phyloP scores from a whole-genome alignment of 2,329 filamentous ascomycete genomes.

The Hypoxylon sp. region DNA sequence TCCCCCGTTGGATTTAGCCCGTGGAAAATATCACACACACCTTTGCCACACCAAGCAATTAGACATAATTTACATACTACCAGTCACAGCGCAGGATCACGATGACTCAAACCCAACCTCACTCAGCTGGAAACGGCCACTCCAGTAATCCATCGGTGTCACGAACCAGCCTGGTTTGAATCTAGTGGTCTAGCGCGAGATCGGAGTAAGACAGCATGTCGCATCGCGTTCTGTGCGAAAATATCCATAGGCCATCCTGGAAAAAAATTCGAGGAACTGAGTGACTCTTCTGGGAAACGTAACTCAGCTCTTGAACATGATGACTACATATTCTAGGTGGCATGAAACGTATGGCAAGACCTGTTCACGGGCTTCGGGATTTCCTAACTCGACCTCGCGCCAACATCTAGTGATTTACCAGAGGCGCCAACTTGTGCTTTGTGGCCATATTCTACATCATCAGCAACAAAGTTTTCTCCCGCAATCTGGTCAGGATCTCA shows the following conservation, averaged over 20 bases:
- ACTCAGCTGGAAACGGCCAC: conserved; percentile 26
- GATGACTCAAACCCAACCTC: conserved; percentile 42
- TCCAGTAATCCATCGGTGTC: conserved; percentile 24
- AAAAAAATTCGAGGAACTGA: conserved; percentile 1
- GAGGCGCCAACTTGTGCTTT: no score
- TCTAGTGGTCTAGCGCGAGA: conserved; percentile 27
- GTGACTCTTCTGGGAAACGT: background rate
- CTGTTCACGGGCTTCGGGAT: conserved; percentile 8
- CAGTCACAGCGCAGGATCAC: conserved; percentile 37
- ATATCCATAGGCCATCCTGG: conserved; percentile 20
- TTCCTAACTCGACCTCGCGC: no score
- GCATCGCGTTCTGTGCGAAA: conserved; percentile 16
- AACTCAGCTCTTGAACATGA: conserved; percentile 14
- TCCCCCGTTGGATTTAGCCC: conserved; percentile 35
- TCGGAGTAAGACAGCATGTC: conserved; percentile 27
- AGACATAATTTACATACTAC: conserved; percentile 15
- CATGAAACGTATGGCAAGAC: conserved; percentile 14
- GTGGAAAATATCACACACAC: conserved; percentile 17
- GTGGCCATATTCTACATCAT: background rate
- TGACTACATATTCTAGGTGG: conserved; percentile 7
- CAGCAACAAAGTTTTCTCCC: conserved; percentile 11
- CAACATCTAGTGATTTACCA: no score
- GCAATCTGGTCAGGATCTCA: conserved; percentile 26
- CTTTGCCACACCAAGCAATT: conserved; percentile 37
- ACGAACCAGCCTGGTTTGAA: conserved; percentile 24